Conservation (phyloP, 2,329 filamentous ascomycete genomes). For the Aureobasidium sp. region DNA sequence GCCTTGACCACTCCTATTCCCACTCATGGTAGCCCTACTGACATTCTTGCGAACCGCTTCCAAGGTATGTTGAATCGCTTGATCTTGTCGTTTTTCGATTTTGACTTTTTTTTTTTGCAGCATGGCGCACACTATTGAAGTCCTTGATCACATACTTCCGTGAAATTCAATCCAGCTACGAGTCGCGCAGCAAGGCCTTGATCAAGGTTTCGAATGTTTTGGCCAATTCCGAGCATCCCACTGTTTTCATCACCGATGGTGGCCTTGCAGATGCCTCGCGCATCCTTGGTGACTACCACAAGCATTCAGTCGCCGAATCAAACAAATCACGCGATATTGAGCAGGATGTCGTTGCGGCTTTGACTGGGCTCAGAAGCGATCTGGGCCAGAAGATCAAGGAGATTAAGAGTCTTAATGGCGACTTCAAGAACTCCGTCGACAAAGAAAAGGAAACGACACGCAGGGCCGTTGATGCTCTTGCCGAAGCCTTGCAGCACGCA, state of each 20-base stretch:
- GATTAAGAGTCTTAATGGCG: constrained; percentile 84
- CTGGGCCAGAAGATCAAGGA: constrained; percentile 91
- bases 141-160: constrained; percentile 90
- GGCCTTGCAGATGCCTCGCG: constrained; percentile 84
- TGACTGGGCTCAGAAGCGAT: constrained; percentile 79
- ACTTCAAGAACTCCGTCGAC: constrained; percentile 95
- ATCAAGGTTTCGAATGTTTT: constrained; percentile 76
- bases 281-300: constrained; percentile 75
- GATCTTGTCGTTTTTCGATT: not conserved
- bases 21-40: constrained; percentile 78
- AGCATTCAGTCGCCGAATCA: constrained; percentile 66
- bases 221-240: constrained; percentile 67
- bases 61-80: constrained; percentile 52
- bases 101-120: constrained; percentile 36
- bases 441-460: constrained; percentile 86
- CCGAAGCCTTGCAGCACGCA: constrained; percentile 70
- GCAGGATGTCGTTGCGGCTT: constrained; percentile 78
- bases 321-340: constrained; percentile 88
- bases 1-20: constrained; percentile 87
- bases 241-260: constrained; percentile 67
- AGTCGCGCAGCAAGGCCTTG: constrained; percentile 72
- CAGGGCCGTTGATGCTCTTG: constrained; percentile 69
- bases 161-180: constrained; percentile 84
- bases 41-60: constrained; percentile 78
- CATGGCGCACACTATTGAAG: constrained; percentile 92